Conservation (phyloP, 148 eudicot genomes). For the Agrostemma githago region DNA sequence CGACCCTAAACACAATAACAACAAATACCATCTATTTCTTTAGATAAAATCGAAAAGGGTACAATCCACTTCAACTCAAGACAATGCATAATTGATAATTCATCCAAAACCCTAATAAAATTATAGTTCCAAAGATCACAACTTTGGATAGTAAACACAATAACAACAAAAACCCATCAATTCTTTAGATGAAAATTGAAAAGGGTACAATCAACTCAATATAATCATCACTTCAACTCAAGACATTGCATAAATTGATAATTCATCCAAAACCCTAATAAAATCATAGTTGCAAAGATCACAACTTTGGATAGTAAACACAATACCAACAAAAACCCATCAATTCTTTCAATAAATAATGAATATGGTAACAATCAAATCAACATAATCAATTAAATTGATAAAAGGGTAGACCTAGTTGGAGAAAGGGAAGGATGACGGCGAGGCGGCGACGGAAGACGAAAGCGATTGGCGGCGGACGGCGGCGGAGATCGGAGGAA, state of each 20-base stretch:
- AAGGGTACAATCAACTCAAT: background rate
- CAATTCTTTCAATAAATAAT: background rate
- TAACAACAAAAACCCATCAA: too few relatives aligned
- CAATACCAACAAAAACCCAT: background rate
- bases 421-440: constrained; percentile 52
- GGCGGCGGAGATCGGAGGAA: constrained; percentile 53
- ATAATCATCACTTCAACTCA: background rate
- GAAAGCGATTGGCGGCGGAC: constrained; percentile 48
- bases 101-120: too few relatives aligned
- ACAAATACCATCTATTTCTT: too few relatives aligned
- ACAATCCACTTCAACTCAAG: too few relatives aligned
- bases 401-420: constrained; percentile 38
- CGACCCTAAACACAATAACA: too few relatives aligned
- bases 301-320: background rate
- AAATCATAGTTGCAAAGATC: background rate
- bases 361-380: background rate
- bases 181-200: too few relatives aligned
- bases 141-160: too few relatives aligned
- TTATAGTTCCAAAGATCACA: too few relatives aligned
- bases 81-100: too few relatives aligned
- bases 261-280: background rate
- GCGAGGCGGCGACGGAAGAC: constrained; percentile 42
- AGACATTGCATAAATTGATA: too few relatives aligned
- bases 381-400: background rate
- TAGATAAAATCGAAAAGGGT: too few relatives aligned